phyloP scores from a whole-genome alignment of 108 stramenopile species.

The Nitzschia sp. region DNA sequence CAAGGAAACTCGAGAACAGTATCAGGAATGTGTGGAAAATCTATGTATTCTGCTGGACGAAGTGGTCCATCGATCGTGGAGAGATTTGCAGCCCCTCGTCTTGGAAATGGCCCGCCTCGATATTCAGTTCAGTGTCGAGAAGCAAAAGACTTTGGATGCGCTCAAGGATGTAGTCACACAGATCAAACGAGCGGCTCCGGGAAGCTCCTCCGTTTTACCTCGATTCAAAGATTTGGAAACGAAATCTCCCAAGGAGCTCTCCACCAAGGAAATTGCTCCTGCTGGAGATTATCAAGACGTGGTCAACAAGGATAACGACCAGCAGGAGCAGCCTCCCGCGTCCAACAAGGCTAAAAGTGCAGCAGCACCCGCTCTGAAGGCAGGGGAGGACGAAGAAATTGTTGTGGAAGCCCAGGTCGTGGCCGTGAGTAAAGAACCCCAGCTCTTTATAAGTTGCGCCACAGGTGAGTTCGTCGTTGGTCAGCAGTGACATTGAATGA shows the following conservation, averaged over 20 bases:
- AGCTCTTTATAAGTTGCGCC: conserved; percentile 5
- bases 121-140: conserved; percentile 55
- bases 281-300: background rate
- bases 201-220: conserved; percentile 43
- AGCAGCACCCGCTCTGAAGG: background rate
- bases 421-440: conserved; percentile 7
- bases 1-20: conserved; percentile 44
- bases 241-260: conserved; percentile 38
- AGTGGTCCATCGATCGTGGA: conserved; percentile 71
- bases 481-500: too few relatives aligned
- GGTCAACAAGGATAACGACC: background rate
- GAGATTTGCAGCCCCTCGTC: conserved; percentile 79
- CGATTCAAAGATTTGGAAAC: conserved; percentile 71
- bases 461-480: too few relatives aligned
- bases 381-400: background rate
- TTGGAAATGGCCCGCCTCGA: conserved; percentile 77
- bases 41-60: conserved; percentile 78
- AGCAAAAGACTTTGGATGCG: conserved; percentile 38
- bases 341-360: too few relatives aligned
- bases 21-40: conserved; percentile 55
- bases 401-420: background rate
- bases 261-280: too few relatives aligned
- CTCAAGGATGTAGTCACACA: conserved; percentile 46
- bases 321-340: too few relatives aligned
- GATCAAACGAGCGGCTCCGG: conserved; percentile 53